Evolutionary conservation across 768 basidiomycete genomes (phyloP).

Genomic region (Mycena filopes): DNA sequence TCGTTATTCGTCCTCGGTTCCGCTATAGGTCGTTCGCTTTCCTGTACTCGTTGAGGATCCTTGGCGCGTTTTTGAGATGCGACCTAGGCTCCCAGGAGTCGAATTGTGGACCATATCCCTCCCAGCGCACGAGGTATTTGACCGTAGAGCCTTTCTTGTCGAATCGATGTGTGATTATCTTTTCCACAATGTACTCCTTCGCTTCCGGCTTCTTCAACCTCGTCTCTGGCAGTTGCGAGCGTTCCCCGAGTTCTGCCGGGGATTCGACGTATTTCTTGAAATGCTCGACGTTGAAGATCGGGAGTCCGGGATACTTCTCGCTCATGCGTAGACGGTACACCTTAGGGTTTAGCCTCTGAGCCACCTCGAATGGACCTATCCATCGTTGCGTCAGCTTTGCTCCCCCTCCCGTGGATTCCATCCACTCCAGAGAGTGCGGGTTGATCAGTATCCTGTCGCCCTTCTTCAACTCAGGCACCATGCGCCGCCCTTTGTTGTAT

Average conservation of each 20-base stretch:
- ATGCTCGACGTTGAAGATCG: too few relatives aligned
- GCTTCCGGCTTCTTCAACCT: background rate
- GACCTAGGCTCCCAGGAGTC: constrained; percentile 14
- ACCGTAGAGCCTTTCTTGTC: background rate
- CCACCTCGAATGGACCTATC: too few relatives aligned
- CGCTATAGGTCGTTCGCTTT: background rate
- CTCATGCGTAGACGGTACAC: too few relatives aligned
- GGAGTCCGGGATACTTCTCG: too few relatives aligned
- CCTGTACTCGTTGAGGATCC: background rate
- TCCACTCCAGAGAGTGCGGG: too few relatives aligned
- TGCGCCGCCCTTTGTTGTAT: too few relatives aligned
- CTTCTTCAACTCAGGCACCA: too few relatives aligned
- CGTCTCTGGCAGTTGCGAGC: background rate
- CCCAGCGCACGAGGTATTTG: constrained; percentile 21
- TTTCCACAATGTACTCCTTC: constrained; percentile 15
- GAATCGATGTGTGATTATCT: constrained; percentile 13
- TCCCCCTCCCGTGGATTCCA: too few relatives aligned
- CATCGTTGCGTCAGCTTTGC: too few relatives aligned
- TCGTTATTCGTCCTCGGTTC: background rate
- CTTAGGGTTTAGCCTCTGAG: too few relatives aligned
- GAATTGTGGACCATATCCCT: constrained; percentile 16
- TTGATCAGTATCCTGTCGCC: too few relatives aligned
- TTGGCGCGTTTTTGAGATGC: background rate
- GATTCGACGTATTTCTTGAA: too few relatives aligned
- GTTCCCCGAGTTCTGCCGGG: background rate